phyloP scores from a whole-genome alignment of 495 filamentous ascomycete genomes.

The Cercophora samala region DNA sequence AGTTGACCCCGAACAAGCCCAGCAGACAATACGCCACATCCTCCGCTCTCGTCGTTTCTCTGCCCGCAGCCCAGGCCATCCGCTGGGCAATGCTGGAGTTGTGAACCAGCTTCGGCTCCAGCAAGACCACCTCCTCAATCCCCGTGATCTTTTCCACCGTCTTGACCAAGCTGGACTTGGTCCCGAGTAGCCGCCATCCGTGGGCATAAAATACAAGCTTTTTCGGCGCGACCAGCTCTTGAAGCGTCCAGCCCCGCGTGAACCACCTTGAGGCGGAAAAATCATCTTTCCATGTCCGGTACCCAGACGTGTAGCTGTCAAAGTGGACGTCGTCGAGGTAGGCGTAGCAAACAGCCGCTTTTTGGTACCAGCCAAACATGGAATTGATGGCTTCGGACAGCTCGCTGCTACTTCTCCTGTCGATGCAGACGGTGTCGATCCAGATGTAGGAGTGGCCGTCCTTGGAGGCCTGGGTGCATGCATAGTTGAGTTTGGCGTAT shows the following conservation, averaged over 20 bases:
- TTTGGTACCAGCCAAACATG: slow-evolving; percentile 28
- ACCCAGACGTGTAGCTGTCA: slow-evolving; percentile 21
- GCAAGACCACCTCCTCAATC: slow-evolving; percentile 22
- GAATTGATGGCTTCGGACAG: slow-evolving; percentile 31
- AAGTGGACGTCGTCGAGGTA: slow-evolving; percentile 28
- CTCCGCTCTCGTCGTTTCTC: slow-evolving; percentile 34
- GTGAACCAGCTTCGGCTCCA: slow-evolving; percentile 21
- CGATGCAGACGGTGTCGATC: slow-evolving; percentile 32
- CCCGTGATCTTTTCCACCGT: slow-evolving; percentile 20
- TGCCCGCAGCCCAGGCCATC: slow-evolving; percentile 35
- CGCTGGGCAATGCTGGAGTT: slow-evolving; percentile 25
- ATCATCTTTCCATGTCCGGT: slow-evolving; percentile 27
- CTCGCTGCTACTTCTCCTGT: slow-evolving; percentile 26
- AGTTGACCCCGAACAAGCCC: slow-evolving; percentile 35
- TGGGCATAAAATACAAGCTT: slow-evolving; percentile 25
- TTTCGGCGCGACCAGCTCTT: slow-evolving; percentile 27
- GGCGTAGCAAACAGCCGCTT: slow-evolving; percentile 26
- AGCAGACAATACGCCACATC: slow-evolving; percentile 40
- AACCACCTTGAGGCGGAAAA: slow-evolving; percentile 28
- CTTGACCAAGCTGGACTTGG: slow-evolving; percentile 21
- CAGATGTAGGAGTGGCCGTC: slow-evolving; percentile 24
- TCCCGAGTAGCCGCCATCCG: slow-evolving; percentile 25
- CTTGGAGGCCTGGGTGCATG: slow-evolving; percentile 23
- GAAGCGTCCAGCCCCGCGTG: slow-evolving; percentile 28
- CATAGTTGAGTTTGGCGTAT: slow-evolving; percentile 25